Conservation (phyloP, 768 basidiomycete genomes). For the Trametes elegans region DNA sequence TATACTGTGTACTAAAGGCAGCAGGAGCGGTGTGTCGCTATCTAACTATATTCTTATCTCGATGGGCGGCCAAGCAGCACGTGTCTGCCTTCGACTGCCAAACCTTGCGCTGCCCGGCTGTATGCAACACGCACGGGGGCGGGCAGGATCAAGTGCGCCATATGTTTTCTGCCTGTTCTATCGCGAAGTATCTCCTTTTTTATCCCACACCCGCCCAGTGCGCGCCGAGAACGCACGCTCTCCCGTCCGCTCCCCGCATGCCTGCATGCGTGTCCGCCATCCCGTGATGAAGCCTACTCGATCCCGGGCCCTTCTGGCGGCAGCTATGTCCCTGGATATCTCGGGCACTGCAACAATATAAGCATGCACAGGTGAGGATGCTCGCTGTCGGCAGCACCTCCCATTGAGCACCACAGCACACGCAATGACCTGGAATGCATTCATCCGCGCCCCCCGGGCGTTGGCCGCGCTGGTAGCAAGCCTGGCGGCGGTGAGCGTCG, state of each 20-base stretch:
- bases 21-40: conserved; percentile 17
- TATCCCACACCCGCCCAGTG: neutral
- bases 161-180: conserved; percentile 14
- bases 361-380: neutral
- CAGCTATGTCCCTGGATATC: conserved; percentile 1
- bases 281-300: conserved; percentile 13
- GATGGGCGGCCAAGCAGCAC: conserved; percentile 5
- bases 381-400: conserved; percentile 5
- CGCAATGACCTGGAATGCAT: conserved; percentile 12
- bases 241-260: conserved; percentile 9
- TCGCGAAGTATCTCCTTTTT: conserved; percentile 11
- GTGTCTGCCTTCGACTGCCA: conserved; percentile 5
- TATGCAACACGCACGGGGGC: conserved; percentile 13
- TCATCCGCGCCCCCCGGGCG: conserved; percentile 12
- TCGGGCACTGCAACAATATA: conserved; percentile 10
- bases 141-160: conserved; percentile 18
- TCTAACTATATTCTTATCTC: conserved; percentile 19
- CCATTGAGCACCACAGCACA: conserved; percentile 6
- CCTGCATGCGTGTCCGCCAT: neutral
- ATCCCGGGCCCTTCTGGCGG: conserved; percentile 6
- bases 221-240: conserved; percentile 5
- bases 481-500: conserved; percentile 18
- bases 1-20: conserved; percentile 14
- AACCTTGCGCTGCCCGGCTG: neutral
- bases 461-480: conserved; percentile 15